Percentiles rank a stretch among this genome's conserved stretches.
These are phyloP conservation scores for Trichoderma endophyticum DNA, from an alignment of 2,329 filamentous ascomycete genomes.

Conservation along the genomic window DNA sequence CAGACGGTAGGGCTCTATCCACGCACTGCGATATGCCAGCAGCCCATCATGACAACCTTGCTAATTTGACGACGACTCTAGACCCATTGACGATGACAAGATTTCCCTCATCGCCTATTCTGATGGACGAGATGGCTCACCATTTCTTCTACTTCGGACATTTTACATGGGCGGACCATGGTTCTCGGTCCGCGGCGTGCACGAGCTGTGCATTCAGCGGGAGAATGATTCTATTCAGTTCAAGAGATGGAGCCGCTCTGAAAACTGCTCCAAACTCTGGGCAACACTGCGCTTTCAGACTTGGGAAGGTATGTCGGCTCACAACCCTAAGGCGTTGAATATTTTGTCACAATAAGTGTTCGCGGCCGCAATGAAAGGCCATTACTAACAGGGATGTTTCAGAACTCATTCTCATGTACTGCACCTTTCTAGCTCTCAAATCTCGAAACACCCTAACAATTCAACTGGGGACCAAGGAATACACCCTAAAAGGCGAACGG, in stretches of 20 bases:
- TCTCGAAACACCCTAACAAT: conserved; percentile 45
- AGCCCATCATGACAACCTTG: background rate
- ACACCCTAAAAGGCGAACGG: conserved; percentile 46
- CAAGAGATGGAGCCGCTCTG: conserved; percentile 48
- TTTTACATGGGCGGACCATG: conserved; percentile 39
- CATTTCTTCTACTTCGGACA: conserved; percentile 48
- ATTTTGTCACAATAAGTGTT: background rate
- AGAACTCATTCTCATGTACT: conserved; percentile 61
- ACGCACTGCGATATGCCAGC: background rate
- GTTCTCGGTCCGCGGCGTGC: conserved; percentile 50
- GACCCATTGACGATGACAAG: conserved; percentile 54
- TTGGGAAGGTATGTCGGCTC: conserved; percentile 52
- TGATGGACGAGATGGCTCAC: conserved; percentile 40
- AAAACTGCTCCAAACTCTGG: conserved; percentile 49
- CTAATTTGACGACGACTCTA: conserved; percentile 26
- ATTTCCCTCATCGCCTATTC: conserved; percentile 54
- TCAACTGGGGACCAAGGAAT: conserved; percentile 45
- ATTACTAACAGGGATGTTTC: background rate
- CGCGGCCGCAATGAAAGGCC: background rate
- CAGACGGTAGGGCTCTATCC: conserved; percentile 44
- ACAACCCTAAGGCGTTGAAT: too few species aligned
- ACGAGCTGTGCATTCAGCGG: conserved; percentile 53
- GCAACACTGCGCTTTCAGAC: conserved; percentile 54
- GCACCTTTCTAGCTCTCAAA: conserved; percentile 56
- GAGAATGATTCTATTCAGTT: conserved; percentile 49